Evolutionary conservation across 768 basidiomycete species (phyloP).

Genomic region (Leccinum aurantiacum): DNA sequence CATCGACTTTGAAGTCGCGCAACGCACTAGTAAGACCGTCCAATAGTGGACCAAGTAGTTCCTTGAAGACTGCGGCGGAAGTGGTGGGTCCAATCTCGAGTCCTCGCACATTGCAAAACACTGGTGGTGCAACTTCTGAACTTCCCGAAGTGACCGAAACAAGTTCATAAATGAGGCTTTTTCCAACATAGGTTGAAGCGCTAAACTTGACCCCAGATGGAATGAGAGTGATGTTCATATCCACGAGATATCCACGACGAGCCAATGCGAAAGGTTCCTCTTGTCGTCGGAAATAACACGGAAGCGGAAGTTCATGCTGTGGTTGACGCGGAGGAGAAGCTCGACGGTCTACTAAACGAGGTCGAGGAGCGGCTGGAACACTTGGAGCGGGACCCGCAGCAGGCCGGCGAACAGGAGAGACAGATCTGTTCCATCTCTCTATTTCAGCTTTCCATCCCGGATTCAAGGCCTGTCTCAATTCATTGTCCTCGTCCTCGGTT

Average conservation of each 20-base stretch:
- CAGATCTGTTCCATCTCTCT: conserved; percentile 32
- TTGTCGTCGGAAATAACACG: conserved; percentile 16
- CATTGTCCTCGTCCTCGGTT: conserved; percentile 45
- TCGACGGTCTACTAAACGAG: conserved; percentile 17
- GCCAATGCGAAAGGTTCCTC: conserved; percentile 2
- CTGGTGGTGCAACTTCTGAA: conserved; percentile 30
- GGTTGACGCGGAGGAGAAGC: conserved; percentile 2
- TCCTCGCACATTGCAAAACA: conserved; percentile 35
- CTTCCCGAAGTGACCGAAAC: conserved; percentile 37
- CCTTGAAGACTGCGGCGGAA: conserved; percentile 43
- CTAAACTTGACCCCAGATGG: conserved; percentile 53
- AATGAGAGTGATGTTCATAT: conserved; percentile 54
- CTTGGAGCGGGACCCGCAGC: conserved; percentile 4
- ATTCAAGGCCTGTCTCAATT: conserved; percentile 42
- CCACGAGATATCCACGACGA: conserved; percentile 35
- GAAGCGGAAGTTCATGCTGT: conserved; percentile 15
- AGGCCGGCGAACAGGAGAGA: conserved; percentile 16
- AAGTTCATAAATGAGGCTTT: conserved; percentile 61
- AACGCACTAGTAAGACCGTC: conserved; percentile 43
- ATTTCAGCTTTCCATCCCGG: conserved; percentile 37
- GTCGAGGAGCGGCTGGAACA: conserved; percentile 8
- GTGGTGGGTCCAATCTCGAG: conserved; percentile 46
- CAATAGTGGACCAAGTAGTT: conserved; percentile 45
- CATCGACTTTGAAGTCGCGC: conserved; percentile 33
- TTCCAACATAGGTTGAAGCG: conserved; percentile 53